Evolutionary conservation across 306 rosid species (phyloP).

Genomic region (Potentilla sterilis): DNA sequence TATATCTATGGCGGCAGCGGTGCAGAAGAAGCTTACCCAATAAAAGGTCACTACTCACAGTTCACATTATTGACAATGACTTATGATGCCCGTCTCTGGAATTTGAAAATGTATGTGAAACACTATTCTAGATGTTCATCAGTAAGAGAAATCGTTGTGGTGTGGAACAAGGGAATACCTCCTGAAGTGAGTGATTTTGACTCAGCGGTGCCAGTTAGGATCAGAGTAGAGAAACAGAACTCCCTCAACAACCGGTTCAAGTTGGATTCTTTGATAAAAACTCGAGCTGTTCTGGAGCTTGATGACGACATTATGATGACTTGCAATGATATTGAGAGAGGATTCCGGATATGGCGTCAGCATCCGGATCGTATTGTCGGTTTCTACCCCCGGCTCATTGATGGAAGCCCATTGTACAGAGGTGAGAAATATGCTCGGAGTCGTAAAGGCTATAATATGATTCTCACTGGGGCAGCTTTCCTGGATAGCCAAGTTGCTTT

Average conservation of each 20-base stretch:
- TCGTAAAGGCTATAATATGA: constrained; percentile 88
- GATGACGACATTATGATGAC: constrained; percentile 99
- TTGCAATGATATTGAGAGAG: constrained; percentile 92
- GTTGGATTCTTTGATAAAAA: constrained; percentile 62
- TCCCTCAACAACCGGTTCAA: constrained; percentile 87
- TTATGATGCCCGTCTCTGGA: constrained; percentile 95
- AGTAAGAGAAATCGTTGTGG: constrained; percentile 86
- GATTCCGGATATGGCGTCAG: constrained; percentile 90
- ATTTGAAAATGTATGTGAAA: constrained; percentile 81
- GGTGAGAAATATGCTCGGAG: constrained; percentile 75
- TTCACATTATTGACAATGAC: constrained; percentile 95
- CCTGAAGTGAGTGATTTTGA: constrained; percentile 73
- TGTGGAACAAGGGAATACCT: constrained; percentile 98
- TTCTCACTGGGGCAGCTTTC: constrained; percentile 97
- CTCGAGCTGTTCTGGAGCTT: constrained; percentile 96
- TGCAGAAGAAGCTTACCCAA: constrained; percentile 78
- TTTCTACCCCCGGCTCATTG: constrained; percentile 83
- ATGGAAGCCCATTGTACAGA: constrained; percentile 67
- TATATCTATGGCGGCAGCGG: constrained; percentile 88
- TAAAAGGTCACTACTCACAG: constrained; percentile 76
- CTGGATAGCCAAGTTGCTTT: constrained; percentile 73
- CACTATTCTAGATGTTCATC: constrained; percentile 97
- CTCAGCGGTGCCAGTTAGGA: constrained; percentile 80
- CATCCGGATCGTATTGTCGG: constrained; percentile 88
- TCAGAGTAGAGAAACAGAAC: constrained; percentile 75